Percentiles rank a stretch among this genome's conserved stretches.
Evolutionary conservation across 208 protist genomes (phyloP).

Genomic region (Wallacemonas collosoma): DNA sequence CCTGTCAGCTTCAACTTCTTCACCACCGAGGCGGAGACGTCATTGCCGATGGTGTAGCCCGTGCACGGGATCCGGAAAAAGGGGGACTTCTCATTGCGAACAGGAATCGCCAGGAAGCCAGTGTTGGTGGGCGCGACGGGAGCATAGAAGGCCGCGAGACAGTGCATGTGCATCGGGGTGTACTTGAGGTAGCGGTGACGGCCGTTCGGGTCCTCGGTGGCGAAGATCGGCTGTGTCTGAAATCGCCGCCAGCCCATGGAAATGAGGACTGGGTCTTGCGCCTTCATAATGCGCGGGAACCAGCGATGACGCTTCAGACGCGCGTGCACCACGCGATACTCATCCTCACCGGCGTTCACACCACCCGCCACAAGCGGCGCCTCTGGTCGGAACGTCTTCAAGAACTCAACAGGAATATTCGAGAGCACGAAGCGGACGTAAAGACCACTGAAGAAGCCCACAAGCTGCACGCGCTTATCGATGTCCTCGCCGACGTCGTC

Average conservation of each 20-base stretch:
- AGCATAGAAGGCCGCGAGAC: conserved; percentile 97
- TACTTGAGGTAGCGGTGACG: conserved; percentile 99
- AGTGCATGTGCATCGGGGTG: conserved; percentile 99
- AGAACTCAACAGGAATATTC: conserved; percentile 96
- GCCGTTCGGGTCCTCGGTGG: conserved; percentile 96
- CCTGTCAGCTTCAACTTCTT: conserved; percentile 99
- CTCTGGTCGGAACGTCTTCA: conserved; percentile 87
- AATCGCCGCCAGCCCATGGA: conserved; percentile 99
- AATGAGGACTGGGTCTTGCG: conserved; percentile 98
- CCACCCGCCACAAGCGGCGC: conserved; percentile 95
- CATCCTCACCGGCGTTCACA: conserved; percentile 94
- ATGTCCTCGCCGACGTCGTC: conserved; percentile 84
- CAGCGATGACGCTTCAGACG: conserved; percentile 99
- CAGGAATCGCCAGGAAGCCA: conserved; percentile 94
- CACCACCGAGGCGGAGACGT: conserved; percentile 93
- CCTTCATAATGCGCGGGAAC: conserved; percentile 98
- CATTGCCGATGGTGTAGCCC: conserved; percentile 97
- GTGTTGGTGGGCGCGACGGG: conserved; percentile 97
- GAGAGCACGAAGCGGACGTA: conserved; percentile 97
- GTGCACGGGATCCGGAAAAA: conserved; percentile 96
- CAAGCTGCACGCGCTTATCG: conserved; percentile 83
- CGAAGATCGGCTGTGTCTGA: conserved; percentile 95
- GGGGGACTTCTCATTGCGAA: conserved; percentile 45
- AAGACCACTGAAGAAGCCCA: conserved; percentile 93
- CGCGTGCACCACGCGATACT: conserved; percentile 93